A percentile compares a stretch with the other conserved stretches of the same genome.
phyloP scores from a whole-genome alignment of 2,329 filamentous ascomycete species.

The Ophiosphaerella herpotricha region DNA sequence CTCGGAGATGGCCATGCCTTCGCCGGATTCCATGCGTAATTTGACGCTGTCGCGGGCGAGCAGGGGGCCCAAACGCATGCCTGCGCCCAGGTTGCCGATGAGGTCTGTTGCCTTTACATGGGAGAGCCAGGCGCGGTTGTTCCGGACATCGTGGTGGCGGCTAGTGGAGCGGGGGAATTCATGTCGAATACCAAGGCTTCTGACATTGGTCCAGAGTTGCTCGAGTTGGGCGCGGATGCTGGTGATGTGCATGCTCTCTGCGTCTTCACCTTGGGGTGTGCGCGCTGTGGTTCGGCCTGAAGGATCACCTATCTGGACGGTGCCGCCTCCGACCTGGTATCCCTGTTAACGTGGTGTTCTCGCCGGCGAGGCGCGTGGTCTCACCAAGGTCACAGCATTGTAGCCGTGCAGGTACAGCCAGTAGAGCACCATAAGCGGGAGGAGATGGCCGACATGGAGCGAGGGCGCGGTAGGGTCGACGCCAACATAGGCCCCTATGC shows the following conservation, averaged over 20 bases:
- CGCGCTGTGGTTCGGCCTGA: conserved; percentile 70
- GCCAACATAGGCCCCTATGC: conserved; percentile 77
- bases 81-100: conserved; percentile 71
- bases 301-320: conserved; percentile 78
- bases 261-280: conserved; percentile 56
- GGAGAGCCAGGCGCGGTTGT: conserved; percentile 86
- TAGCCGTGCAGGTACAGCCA: conserved; percentile 82
- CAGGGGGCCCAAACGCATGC: conserved; percentile 82
- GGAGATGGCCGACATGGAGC: conserved; percentile 77
- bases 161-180: conserved; percentile 67
- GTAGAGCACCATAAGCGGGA: conserved; percentile 82
- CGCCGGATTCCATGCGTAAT: conserved; percentile 78
- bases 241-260: conserved; percentile 66
- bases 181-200: conserved; percentile 66
- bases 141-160: conserved; percentile 70
- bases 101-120: conserved; percentile 74
- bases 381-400: conserved; percentile 65
- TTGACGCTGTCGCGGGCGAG: conserved; percentile 84
- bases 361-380: conserved; percentile 20
- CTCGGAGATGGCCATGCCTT: conserved; percentile 93
- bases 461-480: conserved; percentile 82
- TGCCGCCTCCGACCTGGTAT: conserved; percentile 68
- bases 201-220: conserved; percentile 75
- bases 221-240: conserved; percentile 72
- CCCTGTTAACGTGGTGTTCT: conserved; percentile 26